Evolutionary conservation across 208 protist genomes (phyloP), one percentile per base, ranked within the genome.

Genomic region (Crithidia bombi): DNA sequence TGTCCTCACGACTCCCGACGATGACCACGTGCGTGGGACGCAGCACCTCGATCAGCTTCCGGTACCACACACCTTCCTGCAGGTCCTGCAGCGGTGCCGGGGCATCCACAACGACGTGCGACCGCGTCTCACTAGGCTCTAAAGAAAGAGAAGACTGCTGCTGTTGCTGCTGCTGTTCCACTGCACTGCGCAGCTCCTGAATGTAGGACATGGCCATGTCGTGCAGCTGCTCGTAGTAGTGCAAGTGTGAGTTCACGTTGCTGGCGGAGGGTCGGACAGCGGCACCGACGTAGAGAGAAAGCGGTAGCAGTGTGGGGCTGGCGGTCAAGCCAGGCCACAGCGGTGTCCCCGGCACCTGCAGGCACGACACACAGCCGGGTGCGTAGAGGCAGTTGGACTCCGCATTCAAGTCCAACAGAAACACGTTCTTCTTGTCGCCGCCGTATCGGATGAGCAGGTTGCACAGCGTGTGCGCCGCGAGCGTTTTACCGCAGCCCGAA

Each of bases 11-110:
- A 25, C 59, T 73, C 41, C 72, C 70, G 19, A 93, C 87, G 6
- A 89, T 75, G 21, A 93, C 78, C 30, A 95, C 87, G 65, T 95
- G 90, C 7, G 86, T 86, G 9, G 90, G 87, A 11, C 65, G 69
- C 49, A 93, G 47, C n/a, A 90, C 44, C 58, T 92, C 83, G 25
- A 92, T 83, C 26, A 95, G 47, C 68, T 79, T 76, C 44, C 85
- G 83, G 68, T 88, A 95, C 64, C 89, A 93, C n/a, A 83, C 76
- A 15, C 75, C 83, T 58, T 86, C 82, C 62, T 83, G 69, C 52
- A 93, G 52, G 6, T 85, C 87, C 4, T 65, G 30, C 39, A 70
- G 59, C 32, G 90, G 90, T 2, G 85, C 68, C 19, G 90, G 85
- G 23, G 85, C 90, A 49, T 95, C 90, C 25, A 95, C 74, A 2